Conservation (phyloP, 208 protist species). For the Strigomonas culicis region DNA sequence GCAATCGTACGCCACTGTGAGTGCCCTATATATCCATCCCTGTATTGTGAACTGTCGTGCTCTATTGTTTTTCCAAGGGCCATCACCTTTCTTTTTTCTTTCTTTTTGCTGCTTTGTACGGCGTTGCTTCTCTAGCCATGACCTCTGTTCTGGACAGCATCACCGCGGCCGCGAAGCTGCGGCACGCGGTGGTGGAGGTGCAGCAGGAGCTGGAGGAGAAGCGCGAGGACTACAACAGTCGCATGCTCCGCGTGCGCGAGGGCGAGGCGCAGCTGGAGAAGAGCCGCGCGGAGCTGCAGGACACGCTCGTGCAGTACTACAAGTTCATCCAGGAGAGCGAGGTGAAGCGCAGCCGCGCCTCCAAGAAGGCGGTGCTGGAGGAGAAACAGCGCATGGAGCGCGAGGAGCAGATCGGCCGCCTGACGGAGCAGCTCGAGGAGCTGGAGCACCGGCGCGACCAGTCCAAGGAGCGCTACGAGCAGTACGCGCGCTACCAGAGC, state of each 20-base stretch:
- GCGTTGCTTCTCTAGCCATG: neutral
- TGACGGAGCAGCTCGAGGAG: conserved; percentile 40
- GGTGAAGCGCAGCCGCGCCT: conserved; percentile 85
- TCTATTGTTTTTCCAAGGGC: too few species aligned
- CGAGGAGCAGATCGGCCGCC: conserved; percentile 75
- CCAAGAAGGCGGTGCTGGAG: conserved; percentile 83
- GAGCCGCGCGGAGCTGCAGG: conserved; percentile 81
- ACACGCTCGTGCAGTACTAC: conserved; percentile 92
- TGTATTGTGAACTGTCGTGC: too few species aligned
- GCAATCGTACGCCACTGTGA: too few species aligned
- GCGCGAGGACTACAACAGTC: conserved; percentile 71
- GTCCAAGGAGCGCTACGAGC: conserved; percentile 50
- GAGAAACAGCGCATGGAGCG: conserved; percentile 83
- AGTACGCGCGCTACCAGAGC: conserved; percentile 78
- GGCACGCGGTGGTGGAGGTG: conserved; percentile 75
- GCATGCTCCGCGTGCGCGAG: conserved; percentile 82
- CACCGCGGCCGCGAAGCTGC: conserved; percentile 86
- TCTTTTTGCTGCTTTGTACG: neutral
- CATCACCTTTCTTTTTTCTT: conserved; percentile 1
- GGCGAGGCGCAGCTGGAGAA: conserved; percentile 73
- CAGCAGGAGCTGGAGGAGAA: conserved; percentile 88
- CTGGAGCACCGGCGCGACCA: conserved; percentile 61
- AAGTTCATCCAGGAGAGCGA: conserved; percentile 94
- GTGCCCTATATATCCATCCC: too few species aligned
- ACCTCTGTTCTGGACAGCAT: conserved; percentile 85